phyloP scores from a whole-genome alignment of 306 rosid species.

The Prunus padus region DNA sequence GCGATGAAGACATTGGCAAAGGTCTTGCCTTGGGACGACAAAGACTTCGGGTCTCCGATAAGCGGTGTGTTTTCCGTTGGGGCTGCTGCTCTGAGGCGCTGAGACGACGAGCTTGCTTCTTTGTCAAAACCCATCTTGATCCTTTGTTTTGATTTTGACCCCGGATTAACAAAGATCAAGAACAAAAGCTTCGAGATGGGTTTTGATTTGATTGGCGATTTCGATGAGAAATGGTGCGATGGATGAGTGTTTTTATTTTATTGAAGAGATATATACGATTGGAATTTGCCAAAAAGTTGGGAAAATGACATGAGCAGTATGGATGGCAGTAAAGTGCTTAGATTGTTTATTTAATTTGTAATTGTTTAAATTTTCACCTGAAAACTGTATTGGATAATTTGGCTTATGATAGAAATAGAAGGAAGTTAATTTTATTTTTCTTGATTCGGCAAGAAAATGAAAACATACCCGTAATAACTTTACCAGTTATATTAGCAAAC shows the following conservation, averaged over 20 bases:
- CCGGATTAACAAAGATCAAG: background rate
- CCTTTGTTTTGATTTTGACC: background rate
- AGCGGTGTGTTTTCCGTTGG: conserved; percentile 51
- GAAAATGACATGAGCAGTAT: background rate
- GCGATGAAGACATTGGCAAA: conserved; percentile 65
- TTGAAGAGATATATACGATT: too few relatives aligned
- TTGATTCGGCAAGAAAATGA: background rate
- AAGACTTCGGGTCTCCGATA: conserved; percentile 23
- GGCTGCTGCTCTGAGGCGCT: conserved; percentile 23
- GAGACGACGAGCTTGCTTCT: conserved; percentile 32
- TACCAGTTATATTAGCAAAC: background rate
- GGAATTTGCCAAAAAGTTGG: background rate
- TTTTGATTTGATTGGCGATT: background rate
- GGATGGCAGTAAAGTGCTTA: background rate
- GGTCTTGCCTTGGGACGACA: conserved; percentile 47
- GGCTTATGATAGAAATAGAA: background rate
- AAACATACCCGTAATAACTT: background rate
- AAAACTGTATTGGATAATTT: background rate
- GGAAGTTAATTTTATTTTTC: background rate
- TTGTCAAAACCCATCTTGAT: conserved; percentile 30
- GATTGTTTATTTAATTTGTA: background rate
- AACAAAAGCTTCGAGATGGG: background rate
- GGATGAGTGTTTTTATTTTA: background rate
- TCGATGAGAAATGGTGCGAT: background rate
- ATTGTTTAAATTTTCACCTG: background rate